A percentile compares a stretch with the other conserved stretches of the same genome.
Evolutionary conservation across 208 protist species (phyloP).

Genomic region (Wallacemonas sp.): DNA sequence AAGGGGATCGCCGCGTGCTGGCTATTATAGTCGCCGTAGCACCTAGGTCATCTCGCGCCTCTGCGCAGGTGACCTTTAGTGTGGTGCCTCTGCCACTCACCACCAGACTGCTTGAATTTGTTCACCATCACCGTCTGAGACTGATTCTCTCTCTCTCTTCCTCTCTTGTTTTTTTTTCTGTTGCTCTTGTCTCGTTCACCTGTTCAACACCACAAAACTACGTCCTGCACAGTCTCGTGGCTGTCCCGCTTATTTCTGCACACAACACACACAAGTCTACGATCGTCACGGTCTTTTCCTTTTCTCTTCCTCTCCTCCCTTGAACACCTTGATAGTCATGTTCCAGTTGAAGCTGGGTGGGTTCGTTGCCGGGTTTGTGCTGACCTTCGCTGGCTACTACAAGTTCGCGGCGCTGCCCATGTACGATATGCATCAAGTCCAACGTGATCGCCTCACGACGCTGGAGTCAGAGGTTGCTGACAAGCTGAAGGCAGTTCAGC

Average conservation of each 20-base stretch:
- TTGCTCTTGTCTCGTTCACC: not conserved
- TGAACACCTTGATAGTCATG: conserved; percentile 22
- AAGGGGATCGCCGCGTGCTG: too few species aligned
- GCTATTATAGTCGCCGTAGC: too few species aligned
- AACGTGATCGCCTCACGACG: conserved; percentile 20
- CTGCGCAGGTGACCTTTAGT: too few species aligned
- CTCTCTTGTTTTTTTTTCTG: conserved; percentile 1
- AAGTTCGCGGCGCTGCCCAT: conserved; percentile 45
- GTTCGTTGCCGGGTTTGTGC: conserved; percentile 37
- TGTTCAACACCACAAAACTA: not conserved
- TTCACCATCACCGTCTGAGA: not conserved
- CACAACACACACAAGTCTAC: not conserved
- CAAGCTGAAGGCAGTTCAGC: conserved; percentile 10
- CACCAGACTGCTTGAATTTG: too few species aligned
- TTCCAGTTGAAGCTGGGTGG: conserved; percentile 47
- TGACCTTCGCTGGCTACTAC: conserved; percentile 45
- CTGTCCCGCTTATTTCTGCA: too few species aligned
- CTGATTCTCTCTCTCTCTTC: conserved; percentile 9
- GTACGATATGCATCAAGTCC: conserved; percentile 37
- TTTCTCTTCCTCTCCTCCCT: not conserved
- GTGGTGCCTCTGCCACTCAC: too few species aligned
- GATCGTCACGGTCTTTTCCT: too few species aligned
- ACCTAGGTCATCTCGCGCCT: too few species aligned
- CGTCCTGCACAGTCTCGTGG: too few species aligned
- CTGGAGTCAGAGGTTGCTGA: conserved; percentile 31